Evolutionary conservation across 2,329 filamentous ascomycete species (phyloP).

Genomic region (Penicillium carneum): DNA sequence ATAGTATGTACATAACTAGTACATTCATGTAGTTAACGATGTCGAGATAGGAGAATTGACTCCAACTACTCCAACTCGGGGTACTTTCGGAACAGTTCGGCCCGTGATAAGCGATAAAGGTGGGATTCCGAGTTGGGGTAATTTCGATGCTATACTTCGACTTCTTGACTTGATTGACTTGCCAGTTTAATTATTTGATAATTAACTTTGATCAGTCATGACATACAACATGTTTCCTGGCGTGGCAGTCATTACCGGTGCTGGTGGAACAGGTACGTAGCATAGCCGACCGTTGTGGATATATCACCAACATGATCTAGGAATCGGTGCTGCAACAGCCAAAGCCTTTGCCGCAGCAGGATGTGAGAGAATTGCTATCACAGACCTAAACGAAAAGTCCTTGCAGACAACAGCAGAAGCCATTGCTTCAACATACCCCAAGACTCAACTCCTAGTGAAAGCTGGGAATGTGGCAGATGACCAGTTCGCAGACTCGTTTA

Average conservation of each 20-base stretch:
- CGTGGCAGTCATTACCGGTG: slow-evolving; percentile 58
- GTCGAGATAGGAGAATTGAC: slow-evolving; percentile 27
- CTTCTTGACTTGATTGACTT: too few relatives aligned
- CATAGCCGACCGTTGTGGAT: neutral
- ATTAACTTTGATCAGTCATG: neutral
- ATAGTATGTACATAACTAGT: too few relatives aligned
- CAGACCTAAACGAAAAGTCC: slow-evolving; percentile 58
- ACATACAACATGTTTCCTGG: slow-evolving; percentile 49
- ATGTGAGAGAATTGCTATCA: slow-evolving; percentile 62
- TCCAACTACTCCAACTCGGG: slow-evolving; percentile 30
- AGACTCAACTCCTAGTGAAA: slow-evolving; percentile 43
- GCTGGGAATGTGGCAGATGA: slow-evolving; percentile 60
- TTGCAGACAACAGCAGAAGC: slow-evolving; percentile 43
- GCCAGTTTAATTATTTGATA: too few relatives aligned
- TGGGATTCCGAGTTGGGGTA: slow-evolving; percentile 8
- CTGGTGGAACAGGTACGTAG: slow-evolving; percentile 55
- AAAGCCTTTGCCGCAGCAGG: slow-evolving; percentile 60
- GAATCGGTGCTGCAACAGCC: slow-evolving; percentile 64
- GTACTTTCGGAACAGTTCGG: slow-evolving; percentile 11
- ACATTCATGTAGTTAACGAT: neutral
- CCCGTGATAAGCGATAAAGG: slow-evolving; percentile 23
- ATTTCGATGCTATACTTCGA: too few relatives aligned
- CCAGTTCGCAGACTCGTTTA: slow-evolving; percentile 52
- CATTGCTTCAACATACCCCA: slow-evolving; percentile 46
- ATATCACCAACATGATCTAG: slow-evolving; percentile 41